Percentiles rank a stretch among this genome's conserved stretches.
Evolutionary conservation across 805 yeast genomes (phyloP).

Genomic region (Kazachstania viticola): DNA sequence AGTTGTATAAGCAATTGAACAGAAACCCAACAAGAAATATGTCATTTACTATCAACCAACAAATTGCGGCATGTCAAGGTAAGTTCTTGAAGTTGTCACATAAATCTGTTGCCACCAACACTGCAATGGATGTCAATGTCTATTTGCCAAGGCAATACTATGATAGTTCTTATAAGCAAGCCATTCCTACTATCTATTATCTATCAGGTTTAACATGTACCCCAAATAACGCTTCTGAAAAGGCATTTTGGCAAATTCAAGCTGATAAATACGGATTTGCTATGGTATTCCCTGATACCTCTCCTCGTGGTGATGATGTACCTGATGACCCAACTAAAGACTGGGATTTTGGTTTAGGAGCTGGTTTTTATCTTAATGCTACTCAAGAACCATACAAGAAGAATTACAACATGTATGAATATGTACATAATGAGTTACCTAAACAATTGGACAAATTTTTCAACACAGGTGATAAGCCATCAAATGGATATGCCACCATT

Average conservation of each 20-base stretch:
- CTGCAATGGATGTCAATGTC: constrained; percentile 75
- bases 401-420: constrained; percentile 79
- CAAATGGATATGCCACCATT: constrained; percentile 32
- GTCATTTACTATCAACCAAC: constrained; percentile 42
- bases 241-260: constrained; percentile 75
- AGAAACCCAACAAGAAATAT: constrained; percentile 15
- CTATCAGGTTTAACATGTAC: constrained; percentile 89
- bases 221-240: constrained; percentile 87
- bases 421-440: constrained; percentile 66
- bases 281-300: constrained; percentile 88
- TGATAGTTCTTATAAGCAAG: constrained; percentile 4
- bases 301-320: constrained; percentile 75
- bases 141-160: constrained; percentile 55
- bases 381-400: constrained; percentile 56
- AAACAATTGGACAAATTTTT: constrained; percentile 32
- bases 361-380: constrained; percentile 89
- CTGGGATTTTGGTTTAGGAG: constrained; percentile 91
- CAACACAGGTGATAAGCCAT: constrained; percentile 9
- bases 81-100: constrained; percentile 65
- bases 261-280: constrained; percentile 80
- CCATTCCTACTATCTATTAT: constrained; percentile 66
- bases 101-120: constrained; percentile 48
- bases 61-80: constrained; percentile 60
- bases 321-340: constrained; percentile 56
- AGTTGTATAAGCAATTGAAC: neutral